phyloP scores from a whole-genome alignment of 2,329 filamentous ascomycete species.

The Trichophyton verrucosum region DNA sequence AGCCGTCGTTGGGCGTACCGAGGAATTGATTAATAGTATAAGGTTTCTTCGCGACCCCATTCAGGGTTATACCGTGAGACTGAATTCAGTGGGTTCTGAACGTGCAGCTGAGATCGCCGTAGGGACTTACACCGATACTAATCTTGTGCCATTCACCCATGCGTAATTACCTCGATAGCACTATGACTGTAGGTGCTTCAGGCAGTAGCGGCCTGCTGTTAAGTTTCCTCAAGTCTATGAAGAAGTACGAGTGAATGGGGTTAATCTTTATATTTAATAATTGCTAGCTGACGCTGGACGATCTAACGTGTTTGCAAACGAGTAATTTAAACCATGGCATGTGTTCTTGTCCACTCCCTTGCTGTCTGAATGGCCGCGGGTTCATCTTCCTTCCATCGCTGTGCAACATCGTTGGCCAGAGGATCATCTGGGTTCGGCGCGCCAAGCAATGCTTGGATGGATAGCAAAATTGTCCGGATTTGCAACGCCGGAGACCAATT shows the following conservation, averaged over 20 bases:
- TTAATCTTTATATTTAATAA: background rate
- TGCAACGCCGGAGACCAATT: conserved; percentile 98
- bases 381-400: conserved; percentile 96
- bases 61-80: too few species aligned
- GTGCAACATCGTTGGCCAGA: conserved; percentile 93
- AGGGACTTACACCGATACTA: too few species aligned
- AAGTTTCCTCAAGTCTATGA: background rate
- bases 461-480: conserved; percentile 96
- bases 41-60: too few species aligned
- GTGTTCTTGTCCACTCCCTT: conserved; percentile 77
- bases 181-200: too few species aligned
- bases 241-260: background rate
- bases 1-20: background rate
- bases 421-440: conserved; percentile 97
- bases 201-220: too few species aligned
- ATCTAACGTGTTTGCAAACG: background rate
- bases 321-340: conserved; percentile 46
- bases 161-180: too few species aligned
- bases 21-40: too few species aligned
- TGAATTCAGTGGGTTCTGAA: too few species aligned
- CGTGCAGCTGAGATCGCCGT: too few species aligned
- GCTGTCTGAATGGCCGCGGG: conserved; percentile 84
- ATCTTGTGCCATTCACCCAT: too few species aligned
- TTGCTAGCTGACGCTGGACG: background rate
- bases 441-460: conserved; percentile 90